Evolutionary conservation across 148 eudicot species (phyloP).

Genomic region (Camellia granthamiana): DNA sequence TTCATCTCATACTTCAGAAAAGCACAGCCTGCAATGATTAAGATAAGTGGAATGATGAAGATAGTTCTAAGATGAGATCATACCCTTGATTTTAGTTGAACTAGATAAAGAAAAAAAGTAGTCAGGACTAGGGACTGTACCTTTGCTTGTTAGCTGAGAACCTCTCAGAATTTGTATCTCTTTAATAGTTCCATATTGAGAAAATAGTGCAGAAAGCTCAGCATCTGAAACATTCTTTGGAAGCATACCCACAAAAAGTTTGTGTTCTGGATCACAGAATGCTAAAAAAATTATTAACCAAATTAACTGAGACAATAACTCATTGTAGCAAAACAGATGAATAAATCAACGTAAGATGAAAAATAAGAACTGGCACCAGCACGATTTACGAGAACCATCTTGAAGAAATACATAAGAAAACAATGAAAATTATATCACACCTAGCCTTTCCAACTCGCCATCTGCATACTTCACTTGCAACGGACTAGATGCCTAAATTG

Average conservation of each 20-base stretch:
- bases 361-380: slow-evolving; percentile 10
- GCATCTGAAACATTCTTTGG: slow-evolving; percentile 89
- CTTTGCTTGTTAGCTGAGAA: slow-evolving; percentile 97
- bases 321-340: not conserved
- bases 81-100: not conserved
- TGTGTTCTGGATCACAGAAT: slow-evolving; percentile 65
- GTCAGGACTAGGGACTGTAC: slow-evolving; percentile 24
- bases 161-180: slow-evolving; percentile 95
- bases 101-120: not conserved
- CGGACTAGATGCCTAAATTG: slow-evolving; percentile 88
- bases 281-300: slow-evolving; percentile 7
- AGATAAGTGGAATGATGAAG: not conserved
- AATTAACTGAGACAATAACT: not conserved
- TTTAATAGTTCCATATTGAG: slow-evolving; percentile 78
- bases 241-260: slow-evolving; percentile 98
- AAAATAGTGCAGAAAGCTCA: slow-evolving; percentile 83
- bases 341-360: slow-evolving; percentile 4
- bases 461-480: slow-evolving; percentile 99
- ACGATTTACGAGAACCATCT: slow-evolving; percentile 10
- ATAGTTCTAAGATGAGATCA: slow-evolving; percentile 11
- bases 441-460: slow-evolving; percentile 99
- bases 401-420: slow-evolving; percentile 6
- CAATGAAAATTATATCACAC: slow-evolving; percentile 33
- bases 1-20: slow-evolving; percentile 93
- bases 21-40: slow-evolving; percentile 68